Conservation (phyloP, 2,329 filamentous ascomycete species). For the Dactylellina haptotyla region DNA sequence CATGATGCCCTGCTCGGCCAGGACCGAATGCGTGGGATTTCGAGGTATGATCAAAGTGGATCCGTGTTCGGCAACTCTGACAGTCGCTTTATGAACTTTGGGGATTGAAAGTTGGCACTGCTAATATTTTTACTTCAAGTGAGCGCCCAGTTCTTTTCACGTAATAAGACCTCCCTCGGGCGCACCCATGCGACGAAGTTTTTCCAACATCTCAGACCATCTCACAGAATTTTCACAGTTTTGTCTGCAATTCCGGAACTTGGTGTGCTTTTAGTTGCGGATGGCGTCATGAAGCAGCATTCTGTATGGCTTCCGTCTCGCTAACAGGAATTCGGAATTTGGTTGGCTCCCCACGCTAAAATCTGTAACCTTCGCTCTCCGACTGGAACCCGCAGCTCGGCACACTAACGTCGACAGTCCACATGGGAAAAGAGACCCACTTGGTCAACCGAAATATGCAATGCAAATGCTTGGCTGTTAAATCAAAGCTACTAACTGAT, state of each 20-base stretch:
- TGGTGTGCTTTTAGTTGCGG: constrained; percentile 45
- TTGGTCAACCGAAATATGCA: constrained; percentile 28
- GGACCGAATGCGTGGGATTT: constrained; percentile 34
- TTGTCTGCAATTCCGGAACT: constrained; percentile 4
- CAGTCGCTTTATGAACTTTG: neutral
- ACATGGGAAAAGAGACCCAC: constrained; percentile 44
- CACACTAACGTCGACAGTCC: constrained; percentile 21
- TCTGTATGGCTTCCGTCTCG: constrained; percentile 24
- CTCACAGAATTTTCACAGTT: constrained; percentile 40
- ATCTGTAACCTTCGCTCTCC: constrained; percentile 1
- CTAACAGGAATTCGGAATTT: constrained; percentile 16
- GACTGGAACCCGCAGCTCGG: constrained; percentile 31
- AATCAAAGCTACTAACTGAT: constrained; percentile 25
- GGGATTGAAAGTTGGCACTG: neutral
- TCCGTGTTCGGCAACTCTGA: neutral
- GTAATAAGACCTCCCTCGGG: constrained; percentile 3
- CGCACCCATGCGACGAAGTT: neutral
- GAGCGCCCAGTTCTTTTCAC: constrained; percentile 1
- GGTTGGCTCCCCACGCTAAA: constrained; percentile 42
- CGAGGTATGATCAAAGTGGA: neutral
- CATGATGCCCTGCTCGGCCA: constrained; percentile 39
- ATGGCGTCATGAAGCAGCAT: constrained; percentile 52
- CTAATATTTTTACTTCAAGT: neutral
- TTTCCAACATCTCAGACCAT: constrained; percentile 20
- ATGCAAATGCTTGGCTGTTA: constrained; percentile 28